Evolutionary conservation across 495 filamentous ascomycete genomes (phyloP).

Genomic region (Aspergillus sclerotioniger): DNA sequence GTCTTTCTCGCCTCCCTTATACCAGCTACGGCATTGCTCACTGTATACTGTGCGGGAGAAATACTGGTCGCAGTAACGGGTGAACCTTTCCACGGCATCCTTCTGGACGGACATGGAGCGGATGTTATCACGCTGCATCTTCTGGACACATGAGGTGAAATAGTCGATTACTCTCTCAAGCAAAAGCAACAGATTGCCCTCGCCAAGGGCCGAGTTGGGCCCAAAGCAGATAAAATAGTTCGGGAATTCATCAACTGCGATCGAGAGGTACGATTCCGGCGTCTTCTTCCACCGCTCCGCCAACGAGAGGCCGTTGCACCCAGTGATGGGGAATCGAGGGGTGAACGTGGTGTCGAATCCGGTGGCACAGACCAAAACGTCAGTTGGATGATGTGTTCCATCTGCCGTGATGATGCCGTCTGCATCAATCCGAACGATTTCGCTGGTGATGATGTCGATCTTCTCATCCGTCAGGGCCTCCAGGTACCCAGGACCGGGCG

Average conservation of each 20-base stretch:
- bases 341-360: slow-evolving; percentile 52
- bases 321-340: slow-evolving; percentile 50
- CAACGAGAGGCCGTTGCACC: slow-evolving; percentile 46
- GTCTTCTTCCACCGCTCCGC: slow-evolving; percentile 49
- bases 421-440: slow-evolving; percentile 44
- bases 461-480: slow-evolving; percentile 49
- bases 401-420: slow-evolving; percentile 49
- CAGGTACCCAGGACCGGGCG: slow-evolving; percentile 49
- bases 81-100: slow-evolving; percentile 46
- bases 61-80: slow-evolving; percentile 45
- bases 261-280: slow-evolving; percentile 57
- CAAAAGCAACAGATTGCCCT: slow-evolving; percentile 43
- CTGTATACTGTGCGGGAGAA: slow-evolving; percentile 48
- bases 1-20: slow-evolving; percentile 43
- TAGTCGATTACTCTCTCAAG: slow-evolving; percentile 53
- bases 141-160: slow-evolving; percentile 47
- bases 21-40: slow-evolving; percentile 53
- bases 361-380: slow-evolving; percentile 52
- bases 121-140: slow-evolving; percentile 52
- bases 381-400: slow-evolving; percentile 40
- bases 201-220: slow-evolving; percentile 46
- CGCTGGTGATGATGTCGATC: slow-evolving; percentile 39
- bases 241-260: slow-evolving; percentile 61
- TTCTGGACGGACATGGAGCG: slow-evolving; percentile 35
- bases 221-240: slow-evolving; percentile 61